Base-by-base conservation (phyloP, 1,284 basidiomycete genomes). In the Xerocomus minutiporus region DNA sequence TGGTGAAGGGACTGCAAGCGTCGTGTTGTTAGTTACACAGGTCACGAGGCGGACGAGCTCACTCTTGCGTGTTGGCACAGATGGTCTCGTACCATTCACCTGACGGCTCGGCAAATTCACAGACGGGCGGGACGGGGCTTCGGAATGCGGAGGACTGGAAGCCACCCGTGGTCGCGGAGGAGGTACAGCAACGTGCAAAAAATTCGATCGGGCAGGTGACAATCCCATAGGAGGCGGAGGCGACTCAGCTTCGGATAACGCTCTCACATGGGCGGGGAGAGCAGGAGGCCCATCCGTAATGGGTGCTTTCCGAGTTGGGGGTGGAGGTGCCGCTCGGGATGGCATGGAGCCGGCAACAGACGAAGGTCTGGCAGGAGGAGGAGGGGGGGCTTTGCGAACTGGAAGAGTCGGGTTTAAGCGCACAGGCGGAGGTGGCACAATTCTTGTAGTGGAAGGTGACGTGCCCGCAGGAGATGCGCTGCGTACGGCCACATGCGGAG, bases 1-100 rank as follows among this genome's bases (percentile, higher is more conserved):
- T 32, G 88, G 89, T 5, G 86, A 82, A 36, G 86, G 85, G 52
- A 90, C 88, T 91, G 54, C 5, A 54, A 59, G 57, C 50, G 57
- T 52, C 51, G 23, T 25, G 6, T 15, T 28, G 20, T 56, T 32
- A 57, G 50, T 38, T n/a, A 25, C 17, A 46, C n/a, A 13, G 0
- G 6, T 34, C 39, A 12, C 9, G 9, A 32, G 49, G 32, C 8
- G 25, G 50, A 48, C 35, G 20, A 26, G 63, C 77, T 65, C 69
- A 86, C 84, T 86, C 71, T 79, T 84, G 29, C 79, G 73, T 32
- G 53, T 64, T 34, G 66, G 66, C 3, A 57, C 43, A 13, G 62
- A 26, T n/a, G 53, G 61, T 50, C 54, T 69, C 12, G 55, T 56
- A 20, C 70, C 73, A 49, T 71, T 75, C 32, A 41, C 17, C 34